These are phyloP conservation scores for Termitomyces sp. DNA, from an alignment of 768 basidiomycete genomes.

Conservation along the genomic window DNA sequence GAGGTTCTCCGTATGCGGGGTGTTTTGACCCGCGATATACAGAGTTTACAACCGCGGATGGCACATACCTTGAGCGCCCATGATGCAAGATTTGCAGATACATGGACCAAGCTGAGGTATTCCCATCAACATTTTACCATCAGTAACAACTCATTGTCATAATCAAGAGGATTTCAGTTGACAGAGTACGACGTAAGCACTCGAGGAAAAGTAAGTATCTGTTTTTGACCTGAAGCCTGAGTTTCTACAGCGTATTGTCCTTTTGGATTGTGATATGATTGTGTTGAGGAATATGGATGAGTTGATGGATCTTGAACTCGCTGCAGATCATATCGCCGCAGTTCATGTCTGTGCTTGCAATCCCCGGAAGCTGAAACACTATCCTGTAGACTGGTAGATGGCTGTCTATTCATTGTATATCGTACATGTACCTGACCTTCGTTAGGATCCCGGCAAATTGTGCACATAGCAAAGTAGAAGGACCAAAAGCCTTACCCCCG, in stretches of 20 bases:
- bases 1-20: conserved; percentile 46
- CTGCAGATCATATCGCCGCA: conserved; percentile 75
- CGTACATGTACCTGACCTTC: neutral
- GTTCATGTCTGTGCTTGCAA: conserved; percentile 93
- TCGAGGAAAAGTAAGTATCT: neutral
- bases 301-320: conserved; percentile 54
- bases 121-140: neutral
- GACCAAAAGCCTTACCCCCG: conserved; percentile 37
- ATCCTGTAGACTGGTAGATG: conserved; percentile 82
- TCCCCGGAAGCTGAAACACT: conserved; percentile 76
- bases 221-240: neutral
- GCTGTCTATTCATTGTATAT: conserved; percentile 9
- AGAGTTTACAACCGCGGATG: conserved; percentile 48
- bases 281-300: conserved; percentile 80
- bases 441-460: conserved; percentile 90
- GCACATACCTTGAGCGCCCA: conserved; percentile 33
- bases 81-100: conserved; percentile 57
- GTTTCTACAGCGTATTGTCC: conserved; percentile 57
- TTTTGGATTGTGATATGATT: conserved; percentile 89
- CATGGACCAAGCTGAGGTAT: conserved; percentile 69
- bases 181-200: conserved; percentile 58
- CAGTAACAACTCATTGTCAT: neutral
- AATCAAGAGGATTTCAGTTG: conserved; percentile 55
- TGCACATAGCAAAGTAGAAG: conserved; percentile 58
- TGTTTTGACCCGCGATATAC: conserved; percentile 55